Evolutionary conservation across 345 rosid genomes (phyloP), one percentile per base, ranked within the genome.

Genomic region (Salix suchowensis): DNA sequence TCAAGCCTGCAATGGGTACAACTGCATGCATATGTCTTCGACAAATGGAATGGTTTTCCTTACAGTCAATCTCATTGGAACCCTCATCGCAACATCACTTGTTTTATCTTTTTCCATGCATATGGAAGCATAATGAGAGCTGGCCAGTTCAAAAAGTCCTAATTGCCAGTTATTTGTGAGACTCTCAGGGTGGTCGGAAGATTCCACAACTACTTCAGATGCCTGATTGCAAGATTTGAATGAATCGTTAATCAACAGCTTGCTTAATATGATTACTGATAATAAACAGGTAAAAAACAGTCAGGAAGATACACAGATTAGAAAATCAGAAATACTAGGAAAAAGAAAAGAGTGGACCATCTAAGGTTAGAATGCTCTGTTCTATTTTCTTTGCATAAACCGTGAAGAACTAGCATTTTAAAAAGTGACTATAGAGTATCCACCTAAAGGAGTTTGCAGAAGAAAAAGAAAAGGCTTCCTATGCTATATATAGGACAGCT

Each of bases 41-140:
- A 87, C 87, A 24, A 86, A 87, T 1, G 94, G 97, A 75, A 92
- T 85, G 70, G 94, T 92, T 85, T 85, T 92, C 89, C 90, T 48
- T 44, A 86, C 89, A 19, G 77, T 80, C 71, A 91, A 65, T 82
- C 54, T 88, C 79, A 85, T 81, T 12, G 95, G 89, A 74, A 39
- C 66, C 26, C 52, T 50, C 34, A 39, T 76, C 68, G 78, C 65
- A 87, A 83, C 91, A 88, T 72, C 85, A 21, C 50, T 44, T 52
- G 73, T 80, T 72, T 78, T 75, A 70, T 89, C 89, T 70, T 79
- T 87, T 81, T 84, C 87, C 44, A 76, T 9, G 69, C 98, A 92
- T 62, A 93, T 77, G 75, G 97, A 88, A 69, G 89, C 91, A 28
- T 84, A 91, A 82, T 92, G 97, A 67, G 96, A 88, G 72, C 82